phyloP scores from a whole-genome alignment of 306 rosid genomes.

The Abrus pulchellus region DNA sequence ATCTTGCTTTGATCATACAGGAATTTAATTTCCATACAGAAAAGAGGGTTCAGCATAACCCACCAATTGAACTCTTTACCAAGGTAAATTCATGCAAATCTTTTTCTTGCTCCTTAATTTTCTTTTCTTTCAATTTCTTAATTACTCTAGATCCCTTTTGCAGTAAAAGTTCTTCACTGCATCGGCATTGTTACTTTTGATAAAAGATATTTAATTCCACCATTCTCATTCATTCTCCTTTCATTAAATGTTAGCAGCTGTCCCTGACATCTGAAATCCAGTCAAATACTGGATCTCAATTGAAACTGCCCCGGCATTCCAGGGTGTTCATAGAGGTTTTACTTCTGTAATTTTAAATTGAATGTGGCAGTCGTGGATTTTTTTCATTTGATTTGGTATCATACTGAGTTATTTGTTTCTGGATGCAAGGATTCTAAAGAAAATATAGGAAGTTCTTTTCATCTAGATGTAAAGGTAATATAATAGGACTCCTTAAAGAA shows the following conservation, averaged over 20 bases:
- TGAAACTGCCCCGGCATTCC: slow-evolving; percentile 55
- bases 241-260: slow-evolving; percentile 62
- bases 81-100: slow-evolving; percentile 61
- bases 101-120: slow-evolving; percentile 2
- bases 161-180: slow-evolving; percentile 18
- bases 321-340: slow-evolving; percentile 68
- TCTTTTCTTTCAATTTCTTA: slow-evolving; percentile 21
- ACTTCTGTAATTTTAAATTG: slow-evolving; percentile 51
- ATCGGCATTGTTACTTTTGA: not conserved
- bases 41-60: slow-evolving; percentile 72
- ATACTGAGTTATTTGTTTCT: slow-evolving; percentile 63
- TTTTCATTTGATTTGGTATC: slow-evolving; percentile 28
- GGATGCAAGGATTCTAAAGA: slow-evolving; percentile 92
- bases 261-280: slow-evolving; percentile 73
- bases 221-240: slow-evolving; percentile 39
- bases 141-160: slow-evolving; percentile 4
- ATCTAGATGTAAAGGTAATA: slow-evolving; percentile 68
- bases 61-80: slow-evolving; percentile 86
- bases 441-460: slow-evolving; percentile 72
- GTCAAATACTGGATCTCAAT: slow-evolving; percentile 56
- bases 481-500: slow-evolving; percentile 23
- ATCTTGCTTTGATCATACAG: slow-evolving; percentile 60
- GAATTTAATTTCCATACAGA: slow-evolving; percentile 81
- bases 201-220: slow-evolving; percentile 25
- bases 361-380: slow-evolving; percentile 28